Evolutionary conservation across 129 eudicot genomes (phyloP).

Genomic region (Sambucus nigra): DNA sequence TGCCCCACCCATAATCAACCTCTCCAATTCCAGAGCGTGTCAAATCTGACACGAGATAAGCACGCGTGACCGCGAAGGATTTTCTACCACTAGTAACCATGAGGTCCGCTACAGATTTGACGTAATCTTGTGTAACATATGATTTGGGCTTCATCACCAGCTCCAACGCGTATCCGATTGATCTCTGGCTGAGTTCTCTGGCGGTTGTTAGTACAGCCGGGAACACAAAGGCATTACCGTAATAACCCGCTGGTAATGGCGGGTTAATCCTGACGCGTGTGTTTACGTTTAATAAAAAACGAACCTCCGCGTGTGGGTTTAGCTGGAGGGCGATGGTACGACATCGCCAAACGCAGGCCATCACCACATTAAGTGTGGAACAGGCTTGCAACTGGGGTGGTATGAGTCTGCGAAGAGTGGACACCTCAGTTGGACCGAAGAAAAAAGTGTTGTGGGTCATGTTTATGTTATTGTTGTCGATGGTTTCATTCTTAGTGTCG

Average conservation of each 20-base stretch:
- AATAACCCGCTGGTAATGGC: constrained; percentile 25
- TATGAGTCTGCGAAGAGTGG: constrained; percentile 34
- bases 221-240: constrained; percentile 23
- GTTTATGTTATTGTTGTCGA: constrained; percentile 59
- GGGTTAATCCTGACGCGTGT: constrained; percentile 14
- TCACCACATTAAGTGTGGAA: constrained; percentile 35
- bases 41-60: constrained; percentile 24
- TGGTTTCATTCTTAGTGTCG: constrained; percentile 50
- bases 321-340: constrained; percentile 17
- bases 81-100: too few relatives aligned
- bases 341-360: constrained; percentile 19
- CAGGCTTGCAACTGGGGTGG: constrained; percentile 33
- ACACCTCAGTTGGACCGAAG: constrained; percentile 47
- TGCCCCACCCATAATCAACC: constrained; percentile 50
- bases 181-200: not conserved
- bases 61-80: constrained; percentile 5
- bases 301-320: constrained; percentile 15
- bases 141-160: constrained; percentile 10
- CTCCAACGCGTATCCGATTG: constrained; percentile 11
- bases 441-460: constrained; percentile 70
- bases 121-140: constrained; percentile 15
- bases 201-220: constrained; percentile 15
- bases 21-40: constrained; percentile 19
- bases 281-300: constrained; percentile 9
- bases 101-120: constrained; percentile 18